Evolutionary conservation across 768 basidiomycete genomes (phyloP).

Genomic region (Phylloporus arenicola): DNA sequence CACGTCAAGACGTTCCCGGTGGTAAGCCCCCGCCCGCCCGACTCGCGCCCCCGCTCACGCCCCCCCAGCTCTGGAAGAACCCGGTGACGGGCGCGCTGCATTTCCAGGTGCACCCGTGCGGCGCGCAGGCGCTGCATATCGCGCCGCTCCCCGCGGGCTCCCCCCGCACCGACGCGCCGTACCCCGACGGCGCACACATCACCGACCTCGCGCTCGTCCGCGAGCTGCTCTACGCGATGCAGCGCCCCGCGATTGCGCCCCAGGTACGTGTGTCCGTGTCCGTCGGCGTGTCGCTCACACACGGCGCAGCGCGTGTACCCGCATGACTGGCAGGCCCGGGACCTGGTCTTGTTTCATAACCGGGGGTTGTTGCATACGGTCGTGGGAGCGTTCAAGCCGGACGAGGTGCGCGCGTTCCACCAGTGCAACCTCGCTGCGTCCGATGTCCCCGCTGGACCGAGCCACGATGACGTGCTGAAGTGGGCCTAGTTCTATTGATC

Average conservation of each 20-base stretch:
- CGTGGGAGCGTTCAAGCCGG: constrained; percentile 54
- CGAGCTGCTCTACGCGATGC: constrained; percentile 75
- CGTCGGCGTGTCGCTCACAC: neutral
- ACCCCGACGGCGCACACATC: constrained; percentile 77
- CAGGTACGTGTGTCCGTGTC: constrained; percentile 30
- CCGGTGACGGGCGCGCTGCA: constrained; percentile 77
- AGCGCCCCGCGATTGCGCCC: constrained; percentile 85
- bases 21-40: constrained; percentile 27
- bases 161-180: constrained; percentile 57
- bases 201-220: constrained; percentile 70
- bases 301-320: constrained; percentile 66
- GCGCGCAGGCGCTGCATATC: constrained; percentile 58
- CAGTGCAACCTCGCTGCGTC: constrained; percentile 57
- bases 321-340: constrained; percentile 74
- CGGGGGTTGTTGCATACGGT: constrained; percentile 63
- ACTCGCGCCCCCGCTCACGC: neutral
- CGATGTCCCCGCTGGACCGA: constrained; percentile 45
- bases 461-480: constrained; percentile 37
- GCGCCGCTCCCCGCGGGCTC: constrained; percentile 65
- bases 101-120: constrained; percentile 88
- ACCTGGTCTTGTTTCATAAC: constrained; percentile 70
- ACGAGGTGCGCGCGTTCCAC: constrained; percentile 47
- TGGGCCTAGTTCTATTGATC: constrained; percentile 33
- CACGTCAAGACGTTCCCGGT: constrained; percentile 71
- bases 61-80: constrained; percentile 82